phyloP scores from a whole-genome alignment of 208 protist genomes.

The Vickermania ingenoplastis region DNA sequence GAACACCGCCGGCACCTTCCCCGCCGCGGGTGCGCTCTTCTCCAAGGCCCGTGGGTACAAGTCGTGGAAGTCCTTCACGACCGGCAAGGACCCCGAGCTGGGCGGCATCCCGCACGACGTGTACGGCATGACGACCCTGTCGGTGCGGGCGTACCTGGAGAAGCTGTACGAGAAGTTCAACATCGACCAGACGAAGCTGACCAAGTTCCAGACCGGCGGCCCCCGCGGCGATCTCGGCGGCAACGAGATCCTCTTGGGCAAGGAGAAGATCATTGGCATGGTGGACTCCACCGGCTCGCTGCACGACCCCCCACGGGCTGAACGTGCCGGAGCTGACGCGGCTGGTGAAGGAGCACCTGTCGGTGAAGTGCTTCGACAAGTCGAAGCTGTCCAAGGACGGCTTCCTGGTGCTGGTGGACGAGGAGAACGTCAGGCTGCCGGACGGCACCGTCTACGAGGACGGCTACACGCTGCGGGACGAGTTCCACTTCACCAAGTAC shows the following conservation, averaged over 20 bases:
- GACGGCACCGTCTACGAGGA: conserved; percentile 63
- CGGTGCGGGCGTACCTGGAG: conserved; percentile 90
- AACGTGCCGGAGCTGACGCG: conserved; percentile 77
- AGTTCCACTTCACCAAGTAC: conserved; percentile 89
- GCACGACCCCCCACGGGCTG: conserved; percentile 89
- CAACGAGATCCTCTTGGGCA: conserved; percentile 93
- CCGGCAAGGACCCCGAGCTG: conserved; percentile 86
- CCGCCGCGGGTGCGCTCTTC: conserved; percentile 52
- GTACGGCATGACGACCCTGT: conserved; percentile 94
- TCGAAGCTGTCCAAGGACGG: conserved; percentile 76
- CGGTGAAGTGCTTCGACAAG: conserved; percentile 80
- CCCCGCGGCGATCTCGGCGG: conserved; percentile 95
- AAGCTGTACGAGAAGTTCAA: conserved; percentile 78
- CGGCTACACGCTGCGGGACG: conserved; percentile 81
- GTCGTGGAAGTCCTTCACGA: conserved; percentile 95
- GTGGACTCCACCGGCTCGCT: conserved; percentile 92
- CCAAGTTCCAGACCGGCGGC: conserved; percentile 94
- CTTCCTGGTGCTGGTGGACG: conserved; percentile 87
- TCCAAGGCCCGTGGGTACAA: conserved; percentile 74
- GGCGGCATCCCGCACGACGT: conserved; percentile 94
- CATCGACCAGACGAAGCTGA: conserved; percentile 77
- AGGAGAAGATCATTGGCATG: conserved; percentile 88
- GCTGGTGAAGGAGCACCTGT: conserved; percentile 65
- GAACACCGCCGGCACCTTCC: conserved; percentile 88
- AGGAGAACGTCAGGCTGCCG: conserved; percentile 83